A percentile compares a stretch with the other conserved stretches of the same genome.
These are phyloP conservation scores for Leccinum obscurum DNA, from an alignment of 768 basidiomycete species.

Conservation along the genomic window DNA sequence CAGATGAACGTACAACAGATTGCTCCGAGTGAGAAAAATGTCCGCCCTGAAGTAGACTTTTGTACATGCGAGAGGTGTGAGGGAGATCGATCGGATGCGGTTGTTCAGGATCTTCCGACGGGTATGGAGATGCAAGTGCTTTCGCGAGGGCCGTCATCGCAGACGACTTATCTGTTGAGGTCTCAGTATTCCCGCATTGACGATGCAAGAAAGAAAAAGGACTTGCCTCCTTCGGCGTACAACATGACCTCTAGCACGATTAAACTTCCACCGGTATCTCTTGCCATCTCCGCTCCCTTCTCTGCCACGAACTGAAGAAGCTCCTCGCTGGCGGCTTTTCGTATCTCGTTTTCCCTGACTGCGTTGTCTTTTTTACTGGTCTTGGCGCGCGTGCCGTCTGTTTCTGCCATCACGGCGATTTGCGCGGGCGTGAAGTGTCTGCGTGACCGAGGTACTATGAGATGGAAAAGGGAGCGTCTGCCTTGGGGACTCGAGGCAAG, in stretches of 20 bases:
- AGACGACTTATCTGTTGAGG: conserved; percentile 62
- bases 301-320: conserved; percentile 70
- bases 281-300: conserved; percentile 58
- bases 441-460: conserved; percentile 77
- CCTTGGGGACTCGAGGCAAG: conserved; percentile 69
- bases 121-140: conserved; percentile 56
- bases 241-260: conserved; percentile 83
- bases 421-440: conserved; percentile 88
- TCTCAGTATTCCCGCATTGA: neutral
- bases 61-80: conserved; percentile 83
- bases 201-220: conserved; percentile 11
- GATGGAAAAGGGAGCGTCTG: conserved; percentile 79
- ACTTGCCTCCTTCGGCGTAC: conserved; percentile 73
- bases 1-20: conserved; percentile 48
- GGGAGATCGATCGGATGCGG: conserved; percentile 79
- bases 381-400: conserved; percentile 59
- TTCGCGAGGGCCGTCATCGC: conserved; percentile 62
- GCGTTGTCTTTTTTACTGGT: conserved; percentile 84
- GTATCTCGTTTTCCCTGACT: conserved; percentile 67
- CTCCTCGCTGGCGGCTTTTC: conserved; percentile 69
- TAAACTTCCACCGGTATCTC: conserved; percentile 80
- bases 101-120: conserved; percentile 46
- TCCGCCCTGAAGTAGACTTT: conserved; percentile 87
- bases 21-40: conserved; percentile 72
- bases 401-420: conserved; percentile 69